Evolutionary conservation across 805 yeast species (phyloP).

Genomic region (Yueomyces sp.): DNA sequence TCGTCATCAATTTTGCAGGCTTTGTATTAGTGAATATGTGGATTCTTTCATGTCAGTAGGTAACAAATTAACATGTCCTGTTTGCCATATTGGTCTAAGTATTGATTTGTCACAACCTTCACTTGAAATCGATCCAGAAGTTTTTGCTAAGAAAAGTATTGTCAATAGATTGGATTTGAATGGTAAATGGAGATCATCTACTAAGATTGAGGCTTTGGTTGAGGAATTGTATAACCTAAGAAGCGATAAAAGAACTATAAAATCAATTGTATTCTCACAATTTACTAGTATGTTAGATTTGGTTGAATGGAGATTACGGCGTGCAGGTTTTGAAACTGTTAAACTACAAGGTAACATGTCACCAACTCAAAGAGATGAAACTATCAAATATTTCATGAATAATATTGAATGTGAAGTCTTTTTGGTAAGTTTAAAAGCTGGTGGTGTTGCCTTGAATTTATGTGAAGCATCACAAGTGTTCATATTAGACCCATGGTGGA

Average conservation of each 20-base stretch:
- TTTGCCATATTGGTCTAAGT: slow-evolving; percentile 85
- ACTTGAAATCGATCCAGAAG: slow-evolving; percentile 43
- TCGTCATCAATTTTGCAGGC: slow-evolving; percentile 84
- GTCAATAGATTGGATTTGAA: slow-evolving; percentile 81
- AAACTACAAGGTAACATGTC: slow-evolving; percentile 95
- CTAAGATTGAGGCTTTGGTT: slow-evolving; percentile 91
- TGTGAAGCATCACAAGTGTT: slow-evolving; percentile 97
- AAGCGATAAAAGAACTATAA: slow-evolving; percentile 78
- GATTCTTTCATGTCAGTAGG: slow-evolving; percentile 51
- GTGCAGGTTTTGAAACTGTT: slow-evolving; percentile 93
- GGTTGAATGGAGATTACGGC: slow-evolving; percentile 86
- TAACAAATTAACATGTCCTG: slow-evolving; percentile 68
- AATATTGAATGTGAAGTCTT: slow-evolving; percentile 88
- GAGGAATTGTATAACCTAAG: slow-evolving; percentile 83
- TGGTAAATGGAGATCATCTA: slow-evolving; percentile 85
- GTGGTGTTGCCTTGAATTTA: slow-evolving; percentile 93
- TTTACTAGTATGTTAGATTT: slow-evolving; percentile 93
- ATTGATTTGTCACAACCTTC: slow-evolving; percentile 86
- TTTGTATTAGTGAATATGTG: slow-evolving; percentile 82
- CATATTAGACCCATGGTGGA: slow-evolving; percentile 98
- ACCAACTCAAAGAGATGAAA: slow-evolving; percentile 86
- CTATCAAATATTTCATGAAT: slow-evolving; percentile 85
- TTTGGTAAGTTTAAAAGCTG: slow-evolving; percentile 89
- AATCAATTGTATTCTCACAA: slow-evolving; percentile 94
- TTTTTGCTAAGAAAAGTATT: slow-evolving; percentile 48